phyloP scores from a whole-genome alignment of 1,139 yeast species.

The Saccharomycopsis crataegensis region DNA sequence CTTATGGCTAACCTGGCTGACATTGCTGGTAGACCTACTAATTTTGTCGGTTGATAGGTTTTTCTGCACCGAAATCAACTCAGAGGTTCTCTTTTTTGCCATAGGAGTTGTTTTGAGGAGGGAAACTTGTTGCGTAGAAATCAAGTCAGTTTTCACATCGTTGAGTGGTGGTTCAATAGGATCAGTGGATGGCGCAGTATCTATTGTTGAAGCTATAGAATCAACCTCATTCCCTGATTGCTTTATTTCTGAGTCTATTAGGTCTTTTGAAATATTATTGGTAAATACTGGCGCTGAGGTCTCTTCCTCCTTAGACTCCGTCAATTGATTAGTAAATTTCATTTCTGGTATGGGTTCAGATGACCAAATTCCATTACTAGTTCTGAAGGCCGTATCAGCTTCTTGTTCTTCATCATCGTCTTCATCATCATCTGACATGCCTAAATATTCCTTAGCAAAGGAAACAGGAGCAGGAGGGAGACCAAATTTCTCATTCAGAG shows the following conservation, averaged over 20 bases:
- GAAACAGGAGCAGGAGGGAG: neutral
- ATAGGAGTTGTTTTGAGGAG: neutral
- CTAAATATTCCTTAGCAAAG: conserved; percentile 11
- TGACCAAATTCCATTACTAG: conserved; percentile 11
- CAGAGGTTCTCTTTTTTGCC: neutral
- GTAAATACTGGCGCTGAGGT: neutral
- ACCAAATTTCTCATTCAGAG: too few relatives aligned
- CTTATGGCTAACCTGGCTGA: neutral
- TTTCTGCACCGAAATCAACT: conserved; percentile 1
- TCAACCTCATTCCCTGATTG: too few relatives aligned
- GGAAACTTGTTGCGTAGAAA: neutral
- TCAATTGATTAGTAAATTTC: neutral
- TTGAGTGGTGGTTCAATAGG: neutral
- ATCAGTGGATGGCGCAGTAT: too few relatives aligned
- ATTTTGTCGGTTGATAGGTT: neutral
- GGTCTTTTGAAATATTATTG: too few relatives aligned
- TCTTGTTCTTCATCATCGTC: conserved; percentile 1
- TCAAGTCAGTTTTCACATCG: neutral
- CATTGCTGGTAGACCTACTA: neutral
- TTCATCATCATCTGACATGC: conserved; percentile 3
- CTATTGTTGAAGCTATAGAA: too few relatives aligned
- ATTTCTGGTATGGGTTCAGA: neutral
- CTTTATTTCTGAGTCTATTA: too few relatives aligned
- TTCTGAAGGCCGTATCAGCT: conserved; percentile 2
- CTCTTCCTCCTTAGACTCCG: neutral